These are phyloP conservation scores for Colletotrichum viniferum DNA, from an alignment of 2,329 filamentous ascomycete species.

Conservation along the genomic window DNA sequence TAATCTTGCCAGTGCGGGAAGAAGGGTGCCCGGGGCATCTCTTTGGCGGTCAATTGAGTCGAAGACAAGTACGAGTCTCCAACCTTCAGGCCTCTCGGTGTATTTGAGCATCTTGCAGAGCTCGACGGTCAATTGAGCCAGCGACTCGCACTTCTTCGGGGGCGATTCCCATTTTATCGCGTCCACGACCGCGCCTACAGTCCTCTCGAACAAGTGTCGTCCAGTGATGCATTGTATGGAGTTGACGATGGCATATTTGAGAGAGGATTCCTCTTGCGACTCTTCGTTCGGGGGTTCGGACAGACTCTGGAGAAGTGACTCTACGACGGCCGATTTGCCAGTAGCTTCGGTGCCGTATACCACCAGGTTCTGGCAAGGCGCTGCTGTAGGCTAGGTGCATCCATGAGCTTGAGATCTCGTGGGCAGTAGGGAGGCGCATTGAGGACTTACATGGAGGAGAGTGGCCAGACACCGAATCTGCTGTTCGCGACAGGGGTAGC, in stretches of 20 bases:
- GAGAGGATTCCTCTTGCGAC: slow-evolving; percentile 43
- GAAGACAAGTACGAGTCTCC: slow-evolving; percentile 80
- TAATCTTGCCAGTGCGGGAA: slow-evolving; percentile 81
- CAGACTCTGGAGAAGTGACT: slow-evolving; percentile 61
- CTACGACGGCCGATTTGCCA: slow-evolving; percentile 78
- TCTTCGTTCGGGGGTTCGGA: slow-evolving; percentile 32
- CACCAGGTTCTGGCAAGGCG: slow-evolving; percentile 75
- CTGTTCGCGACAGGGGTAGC: slow-evolving; percentile 61
- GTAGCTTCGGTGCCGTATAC: slow-evolving; percentile 86
- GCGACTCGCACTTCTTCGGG: slow-evolving; percentile 75
- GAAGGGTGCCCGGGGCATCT: slow-evolving; percentile 77
- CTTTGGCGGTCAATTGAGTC: slow-evolving; percentile 87
- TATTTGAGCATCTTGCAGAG: slow-evolving; percentile 67
- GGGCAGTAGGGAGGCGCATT: not conserved
- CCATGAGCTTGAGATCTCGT: slow-evolving; percentile 21
- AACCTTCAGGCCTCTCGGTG: slow-evolving; percentile 35
- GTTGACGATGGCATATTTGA: slow-evolving; percentile 67
- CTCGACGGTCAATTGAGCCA: slow-evolving; percentile 77
- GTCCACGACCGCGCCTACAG: slow-evolving; percentile 62
- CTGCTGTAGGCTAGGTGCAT: slow-evolving; percentile 59
- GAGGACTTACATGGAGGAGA: slow-evolving; percentile 51
- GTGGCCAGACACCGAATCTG: slow-evolving; percentile 65
- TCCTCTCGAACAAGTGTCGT: slow-evolving; percentile 77
- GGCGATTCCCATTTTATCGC: slow-evolving; percentile 53
- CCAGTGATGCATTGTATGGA: slow-evolving; percentile 79